Conservation (phyloP, 2,329 filamentous ascomycete species). For the Exophiala mesophila region DNA sequence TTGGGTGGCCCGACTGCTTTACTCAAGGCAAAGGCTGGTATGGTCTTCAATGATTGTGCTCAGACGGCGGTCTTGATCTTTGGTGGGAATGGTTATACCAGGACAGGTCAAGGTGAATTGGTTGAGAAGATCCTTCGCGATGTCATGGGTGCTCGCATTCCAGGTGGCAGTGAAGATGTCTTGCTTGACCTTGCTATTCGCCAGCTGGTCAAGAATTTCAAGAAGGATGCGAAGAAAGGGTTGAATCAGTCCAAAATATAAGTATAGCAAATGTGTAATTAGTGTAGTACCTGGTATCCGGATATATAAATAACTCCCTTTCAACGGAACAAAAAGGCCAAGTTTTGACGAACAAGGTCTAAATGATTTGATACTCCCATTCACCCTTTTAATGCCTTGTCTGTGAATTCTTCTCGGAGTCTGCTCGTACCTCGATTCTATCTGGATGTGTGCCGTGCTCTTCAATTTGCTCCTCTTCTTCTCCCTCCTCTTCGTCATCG, state of each 20-base stretch:
- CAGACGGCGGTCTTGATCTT: slow-evolving; percentile 66
- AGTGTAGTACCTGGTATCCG: too few species aligned
- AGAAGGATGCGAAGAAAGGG: not conserved
- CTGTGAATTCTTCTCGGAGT: too few species aligned
- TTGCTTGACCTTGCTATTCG: slow-evolving; percentile 63
- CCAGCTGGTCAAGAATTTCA: slow-evolving; percentile 64
- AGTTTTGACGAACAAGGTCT: too few species aligned
- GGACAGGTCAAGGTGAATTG: slow-evolving; percentile 63
- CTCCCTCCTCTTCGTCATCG: not conserved
- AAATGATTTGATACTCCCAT: too few species aligned
- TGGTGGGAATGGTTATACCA: slow-evolving; percentile 68
- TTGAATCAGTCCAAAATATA: not conserved
- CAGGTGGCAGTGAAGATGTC: slow-evolving; percentile 67
- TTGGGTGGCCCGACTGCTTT: slow-evolving; percentile 67
- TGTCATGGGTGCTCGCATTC: slow-evolving; percentile 57
- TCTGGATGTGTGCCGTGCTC: not conserved
- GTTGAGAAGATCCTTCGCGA: slow-evolving; percentile 61
- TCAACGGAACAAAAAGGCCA: too few species aligned
- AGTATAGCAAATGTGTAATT: too few species aligned
- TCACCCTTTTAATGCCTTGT: too few species aligned
- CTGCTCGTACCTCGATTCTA: not conserved
- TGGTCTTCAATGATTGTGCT: slow-evolving; percentile 66
- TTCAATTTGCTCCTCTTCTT: not conserved
- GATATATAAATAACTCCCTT: too few species aligned
- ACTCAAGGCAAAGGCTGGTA: slow-evolving; percentile 66